A percentile compares a stretch with the other conserved stretches of the same genome.
Evolutionary conservation across 1,284 basidiomycete genomes (phyloP).

Genomic region (Puccinia hordei): DNA sequence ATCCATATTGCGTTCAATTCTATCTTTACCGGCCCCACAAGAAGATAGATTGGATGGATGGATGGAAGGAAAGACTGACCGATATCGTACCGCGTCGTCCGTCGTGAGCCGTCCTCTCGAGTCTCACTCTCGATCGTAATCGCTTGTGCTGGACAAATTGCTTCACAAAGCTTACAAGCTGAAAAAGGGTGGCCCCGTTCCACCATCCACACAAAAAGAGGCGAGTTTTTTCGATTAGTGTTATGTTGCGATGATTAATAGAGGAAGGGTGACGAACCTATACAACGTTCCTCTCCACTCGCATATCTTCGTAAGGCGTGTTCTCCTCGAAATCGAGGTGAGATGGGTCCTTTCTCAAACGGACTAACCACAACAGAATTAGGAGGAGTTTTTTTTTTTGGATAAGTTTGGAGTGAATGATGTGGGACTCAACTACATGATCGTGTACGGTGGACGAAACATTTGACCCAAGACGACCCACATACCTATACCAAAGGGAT

Average conservation of each 20-base stretch:
- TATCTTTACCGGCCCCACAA: not conserved
- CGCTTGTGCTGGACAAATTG: conserved; percentile 98
- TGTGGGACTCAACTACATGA: conserved; percentile 65
- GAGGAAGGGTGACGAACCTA: conserved; percentile 67
- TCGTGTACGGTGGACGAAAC: conserved; percentile 81
- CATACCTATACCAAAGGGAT: conserved; percentile 74
- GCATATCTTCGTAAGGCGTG: conserved; percentile 98
- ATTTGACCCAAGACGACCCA: conserved; percentile 99
- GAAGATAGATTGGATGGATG: conserved; percentile 27
- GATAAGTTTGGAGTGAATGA: conserved; percentile 42
- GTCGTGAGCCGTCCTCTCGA: conserved; percentile 88
- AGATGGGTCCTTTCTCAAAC: conserved; percentile 89
- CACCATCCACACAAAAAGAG: not conserved
- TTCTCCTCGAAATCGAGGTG: conserved; percentile 97
- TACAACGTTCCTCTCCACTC: conserved; percentile 97
- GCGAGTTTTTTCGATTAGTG: too few species aligned
- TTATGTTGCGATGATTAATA: not conserved
- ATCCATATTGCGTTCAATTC: conserved; percentile 67
- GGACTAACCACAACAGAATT: conserved; percentile 73
- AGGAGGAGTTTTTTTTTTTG: not conserved
- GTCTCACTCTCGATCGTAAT: conserved; percentile 99
- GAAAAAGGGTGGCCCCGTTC: not conserved
- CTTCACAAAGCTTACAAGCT: conserved; percentile 99
- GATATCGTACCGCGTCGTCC: conserved; percentile 83
- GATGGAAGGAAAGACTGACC: conserved; percentile 62